Evolutionary conservation across 164 flowering plant species (phyloP).

Genomic region (Magnolia sinica): DNA sequence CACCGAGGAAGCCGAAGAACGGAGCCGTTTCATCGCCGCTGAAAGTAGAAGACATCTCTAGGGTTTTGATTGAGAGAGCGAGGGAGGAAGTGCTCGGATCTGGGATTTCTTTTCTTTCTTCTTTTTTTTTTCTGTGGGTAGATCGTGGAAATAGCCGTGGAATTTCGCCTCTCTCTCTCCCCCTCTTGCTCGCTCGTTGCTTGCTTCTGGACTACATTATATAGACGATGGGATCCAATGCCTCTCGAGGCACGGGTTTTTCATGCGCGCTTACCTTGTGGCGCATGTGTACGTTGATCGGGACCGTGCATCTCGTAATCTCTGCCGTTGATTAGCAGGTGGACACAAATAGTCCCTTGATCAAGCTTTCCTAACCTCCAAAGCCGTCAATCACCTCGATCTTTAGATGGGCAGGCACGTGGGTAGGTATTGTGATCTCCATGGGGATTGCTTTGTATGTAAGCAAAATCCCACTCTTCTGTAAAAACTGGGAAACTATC

Average conservation of each 20-base stretch:
- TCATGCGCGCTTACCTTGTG: background rate
- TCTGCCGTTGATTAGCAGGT: background rate
- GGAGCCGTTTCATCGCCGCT: conserved; percentile 86
- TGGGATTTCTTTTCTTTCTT: conserved; percentile 1
- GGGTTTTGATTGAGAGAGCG: conserved; percentile 2
- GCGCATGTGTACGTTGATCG: background rate
- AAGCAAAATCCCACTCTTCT: too few relatives aligned
- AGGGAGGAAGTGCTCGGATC: conserved; percentile 18
- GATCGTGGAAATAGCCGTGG: background rate
- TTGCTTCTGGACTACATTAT: background rate
- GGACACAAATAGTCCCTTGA: too few relatives aligned
- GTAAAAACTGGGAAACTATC: too few relatives aligned
- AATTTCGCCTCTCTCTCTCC: background rate
- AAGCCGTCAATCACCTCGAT: too few relatives aligned
- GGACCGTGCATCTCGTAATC: background rate
- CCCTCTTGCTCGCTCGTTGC: background rate
- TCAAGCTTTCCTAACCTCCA: too few relatives aligned
- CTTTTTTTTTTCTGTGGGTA: background rate
- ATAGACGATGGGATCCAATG: background rate
- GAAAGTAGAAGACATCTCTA: conserved; percentile 43
- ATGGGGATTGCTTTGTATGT: too few relatives aligned
- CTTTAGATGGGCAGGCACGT: too few relatives aligned
- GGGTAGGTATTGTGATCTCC: too few relatives aligned
- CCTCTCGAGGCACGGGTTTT: background rate
- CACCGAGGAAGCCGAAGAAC: conserved; percentile 84